Evolutionary conservation across 2,329 filamentous ascomycete genomes (phyloP), one percentile per base, ranked within the genome.

Genomic region (Alternaria arborescens): DNA sequence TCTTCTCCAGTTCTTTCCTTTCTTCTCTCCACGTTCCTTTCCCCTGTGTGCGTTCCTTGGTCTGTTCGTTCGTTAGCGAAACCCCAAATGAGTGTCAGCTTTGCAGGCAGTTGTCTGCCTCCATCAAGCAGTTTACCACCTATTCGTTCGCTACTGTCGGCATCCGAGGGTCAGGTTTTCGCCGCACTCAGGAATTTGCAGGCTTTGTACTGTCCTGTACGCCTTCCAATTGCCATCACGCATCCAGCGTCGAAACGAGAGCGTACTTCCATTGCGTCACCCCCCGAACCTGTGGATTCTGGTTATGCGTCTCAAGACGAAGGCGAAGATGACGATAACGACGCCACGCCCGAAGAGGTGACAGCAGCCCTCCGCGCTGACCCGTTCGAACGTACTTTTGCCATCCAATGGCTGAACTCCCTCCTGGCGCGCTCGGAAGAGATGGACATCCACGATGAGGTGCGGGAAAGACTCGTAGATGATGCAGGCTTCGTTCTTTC

Each of bases 231-330:
- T 34, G 36, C 62, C 3, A 52, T 73, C 22, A 52, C 66, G 14
- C 68, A 60, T 14, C 52, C 60, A 26, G 64, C 38, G 4, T 36
- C 36, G 18, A 59, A 53, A 52, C 64, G 55, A 40, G 65, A 62
- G 43, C 60, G 63, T 48, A 67, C 54, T n/a, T 55, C 66, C 5
- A 61, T 51, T 10, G 66, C 55, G 7, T 66, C 66, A n/a, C 71
- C 69, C 14, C 70, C 70, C 8, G 43, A 59, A 11, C 70, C 65
- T 4, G 71, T 67, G 1, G 76, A 78, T 50, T 78, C 76, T 28
- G 76, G 76, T 47, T 78, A 78, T 43, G 76, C 64, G 8, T 78
- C 76, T 8, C 63, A 71, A 28, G 72, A 76, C 36, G 74, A 76
- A 36, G 69, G 73, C 36, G 75, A 74, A 32, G 65, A 69, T 36